Evolutionary conservation across 2,329 filamentous ascomycete species (phyloP).

Genomic region (Trichoderma harzianum): DNA sequence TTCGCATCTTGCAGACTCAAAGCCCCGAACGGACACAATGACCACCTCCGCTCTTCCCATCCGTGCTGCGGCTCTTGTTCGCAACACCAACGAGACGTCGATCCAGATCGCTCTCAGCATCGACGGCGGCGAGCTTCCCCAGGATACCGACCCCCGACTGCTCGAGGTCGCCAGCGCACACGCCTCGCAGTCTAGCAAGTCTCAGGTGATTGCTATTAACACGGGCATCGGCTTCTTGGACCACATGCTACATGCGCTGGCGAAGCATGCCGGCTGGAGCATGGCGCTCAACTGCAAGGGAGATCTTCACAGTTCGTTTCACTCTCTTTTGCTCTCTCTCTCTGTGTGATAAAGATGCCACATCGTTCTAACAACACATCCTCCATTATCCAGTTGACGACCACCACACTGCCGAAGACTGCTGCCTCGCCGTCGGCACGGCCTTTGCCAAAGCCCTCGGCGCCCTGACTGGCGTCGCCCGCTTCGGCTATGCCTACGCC

Average conservation of each 20-base stretch:
- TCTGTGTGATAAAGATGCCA: neutral
- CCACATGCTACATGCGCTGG: conserved; percentile 96
- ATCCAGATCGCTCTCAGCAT: conserved; percentile 90
- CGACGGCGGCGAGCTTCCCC: conserved; percentile 78
- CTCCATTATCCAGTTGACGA: conserved; percentile 69
- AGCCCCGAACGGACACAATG: neutral
- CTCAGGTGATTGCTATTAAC: conserved; percentile 81
- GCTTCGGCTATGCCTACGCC: conserved; percentile 88
- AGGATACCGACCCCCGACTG: conserved; percentile 57
- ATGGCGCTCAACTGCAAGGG: conserved; percentile 78
- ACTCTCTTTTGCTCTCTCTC: neutral
- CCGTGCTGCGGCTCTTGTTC: conserved; percentile 62
- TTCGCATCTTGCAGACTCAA: neutral
- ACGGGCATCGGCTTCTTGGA: conserved; percentile 97
- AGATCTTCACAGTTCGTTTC: conserved; percentile 77
- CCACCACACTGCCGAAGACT: conserved; percentile 96
- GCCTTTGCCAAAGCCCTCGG: conserved; percentile 81
- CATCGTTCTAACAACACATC: neutral
- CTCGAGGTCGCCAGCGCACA: conserved; percentile 58
- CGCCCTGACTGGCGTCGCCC: conserved; percentile 73
- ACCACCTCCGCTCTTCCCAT: neutral
- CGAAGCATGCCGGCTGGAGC: conserved; percentile 95
- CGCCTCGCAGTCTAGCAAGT: conserved; percentile 78
- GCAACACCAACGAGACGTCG: conserved; percentile 97
- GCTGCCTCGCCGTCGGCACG: conserved; percentile 82